Base-by-base conservation (phyloP, 805 yeast genomes). In the Wickerhamomyces tratensis region DNA sequence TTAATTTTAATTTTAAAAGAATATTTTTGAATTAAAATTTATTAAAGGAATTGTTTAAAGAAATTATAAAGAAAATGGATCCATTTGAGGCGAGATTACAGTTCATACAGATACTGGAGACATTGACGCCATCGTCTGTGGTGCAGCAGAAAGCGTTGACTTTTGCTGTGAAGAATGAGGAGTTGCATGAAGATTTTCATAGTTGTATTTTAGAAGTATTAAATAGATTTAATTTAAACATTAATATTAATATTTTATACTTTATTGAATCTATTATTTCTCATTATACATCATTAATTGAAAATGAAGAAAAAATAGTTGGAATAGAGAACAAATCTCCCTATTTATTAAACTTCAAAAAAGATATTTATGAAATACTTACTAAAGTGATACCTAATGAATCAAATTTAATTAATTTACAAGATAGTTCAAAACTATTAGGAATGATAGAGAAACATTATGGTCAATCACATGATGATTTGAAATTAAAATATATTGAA, bases 41-140 rank as follows among this genome's bases (percentile, higher is more conserved):
- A 13, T 8, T 11, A 33, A 33, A 7, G 35, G 8, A 13, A 14
- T 7, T 33, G 4, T 14, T 15, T 13, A 10, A 20, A 15, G 13
- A 15, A 34, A 6, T 13, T 8, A 14, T 7, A 7, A 20, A 29
- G 30, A 38, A 12, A 13, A 86, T 89, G 95, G 96, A 89, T 57
- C 80, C 96, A 1, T 86, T 91, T 59, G 96, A 86, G 54, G 88
- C 89, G 5, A 73, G 91, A 45, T 64, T 86, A 38, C 83, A 82
- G 59, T 82, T 89, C 52, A 70, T 77, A 6, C 85, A 79, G 51
- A 74, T 79, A 37, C 67, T 89, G 42, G 72, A 79, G 49, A 59
- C 69, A 7, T 64, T 91, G 36, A 79, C 77, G 37, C 89, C 95
- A 0, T 72, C 87, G 1, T 63, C 67, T 40, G 73, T 63, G 50